phyloP scores from a whole-genome alignment of 1,139 yeast species.

The Blastobotrys aristatus region DNA sequence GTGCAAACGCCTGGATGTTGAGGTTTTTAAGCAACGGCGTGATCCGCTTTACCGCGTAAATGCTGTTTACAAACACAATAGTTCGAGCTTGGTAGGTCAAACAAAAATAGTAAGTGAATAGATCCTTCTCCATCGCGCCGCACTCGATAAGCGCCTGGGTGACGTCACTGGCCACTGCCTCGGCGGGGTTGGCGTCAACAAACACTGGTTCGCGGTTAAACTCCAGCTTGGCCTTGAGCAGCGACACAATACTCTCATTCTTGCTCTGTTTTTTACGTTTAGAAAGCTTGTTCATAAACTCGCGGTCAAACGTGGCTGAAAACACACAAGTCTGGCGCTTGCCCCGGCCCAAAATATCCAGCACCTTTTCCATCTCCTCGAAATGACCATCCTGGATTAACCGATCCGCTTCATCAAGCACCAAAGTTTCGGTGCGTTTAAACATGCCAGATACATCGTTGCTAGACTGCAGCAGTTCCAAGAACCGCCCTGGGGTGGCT shows the following conservation, averaged over 20 bases:
- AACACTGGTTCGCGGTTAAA: slow-evolving; percentile 45
- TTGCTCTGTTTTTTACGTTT: slow-evolving; percentile 31
- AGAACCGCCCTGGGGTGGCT: slow-evolving; percentile 94
- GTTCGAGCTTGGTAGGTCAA: slow-evolving; percentile 86
- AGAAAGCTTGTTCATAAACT: slow-evolving; percentile 69
- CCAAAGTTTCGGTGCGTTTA: slow-evolving; percentile 62
- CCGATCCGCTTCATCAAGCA: slow-evolving; percentile 97
- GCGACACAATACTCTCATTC: slow-evolving; percentile 30
- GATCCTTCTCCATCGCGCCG: slow-evolving; percentile 83
- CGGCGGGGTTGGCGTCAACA: slow-evolving; percentile 84
- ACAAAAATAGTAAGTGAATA: slow-evolving; percentile 81
- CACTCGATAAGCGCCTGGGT: slow-evolving; percentile 90
- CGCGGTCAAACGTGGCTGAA: slow-evolving; percentile 89
- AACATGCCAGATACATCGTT: slow-evolving; percentile 44
- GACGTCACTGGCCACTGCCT: slow-evolving; percentile 67
- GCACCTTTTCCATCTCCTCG: slow-evolving; percentile 80
- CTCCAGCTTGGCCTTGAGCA: slow-evolving; percentile 35
- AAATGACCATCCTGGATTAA: slow-evolving; percentile 94
- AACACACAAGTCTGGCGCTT: slow-evolving; percentile 90
- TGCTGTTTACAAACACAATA: slow-evolving; percentile 87
- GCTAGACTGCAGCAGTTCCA: slow-evolving; percentile 71
- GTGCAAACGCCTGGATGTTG: slow-evolving; percentile 66
- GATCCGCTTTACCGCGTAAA: slow-evolving; percentile 85
- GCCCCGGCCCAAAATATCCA: slow-evolving; percentile 46
- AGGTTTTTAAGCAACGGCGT: slow-evolving; percentile 70